Percentiles rank a stretch among this genome's conserved stretches.
Evolutionary conservation across 2,329 filamentous ascomycete species (phyloP).

Genomic region (Cladosporium oxysporum): DNA sequence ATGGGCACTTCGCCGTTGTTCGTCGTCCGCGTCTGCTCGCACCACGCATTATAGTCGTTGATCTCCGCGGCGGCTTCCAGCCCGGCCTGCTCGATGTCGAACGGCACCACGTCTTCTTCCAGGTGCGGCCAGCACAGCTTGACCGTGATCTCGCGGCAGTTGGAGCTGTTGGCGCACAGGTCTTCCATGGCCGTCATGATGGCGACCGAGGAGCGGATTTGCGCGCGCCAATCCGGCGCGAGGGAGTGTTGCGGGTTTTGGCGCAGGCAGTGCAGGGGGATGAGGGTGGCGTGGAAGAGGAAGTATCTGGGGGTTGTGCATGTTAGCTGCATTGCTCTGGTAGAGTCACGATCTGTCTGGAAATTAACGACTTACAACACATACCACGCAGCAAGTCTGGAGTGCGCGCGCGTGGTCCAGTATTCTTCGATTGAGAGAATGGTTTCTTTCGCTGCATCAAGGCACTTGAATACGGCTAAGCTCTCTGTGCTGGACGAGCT

Average conservation of each 20-base stretch:
- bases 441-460: conserved; percentile 16
- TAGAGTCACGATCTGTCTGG: too few species aligned
- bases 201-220: conserved; percentile 9
- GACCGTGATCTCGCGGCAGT: conserved; percentile 15
- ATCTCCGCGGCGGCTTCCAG: conserved; percentile 9
- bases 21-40: conserved; percentile 13
- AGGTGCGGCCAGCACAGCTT: conserved; percentile 15
- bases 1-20: conserved; percentile 9
- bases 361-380: conserved; percentile 19
- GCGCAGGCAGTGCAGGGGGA: conserved; percentile 16
- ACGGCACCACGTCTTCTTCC: conserved; percentile 4
- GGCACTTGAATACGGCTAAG: conserved; percentile 14
- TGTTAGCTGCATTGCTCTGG: too few species aligned
- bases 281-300: conserved; percentile 18
- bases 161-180: conserved; percentile 13
- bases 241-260: conserved; percentile 14
- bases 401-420: conserved; percentile 14
- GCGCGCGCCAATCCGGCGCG: conserved; percentile 15
- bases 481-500: conserved; percentile 13
- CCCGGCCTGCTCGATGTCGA: neutral
- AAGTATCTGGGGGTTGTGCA: neutral
- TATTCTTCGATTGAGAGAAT: conserved; percentile 15
- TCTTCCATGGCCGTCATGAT: conserved; percentile 17
- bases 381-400: conserved; percentile 11
- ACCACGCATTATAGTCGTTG: conserved; percentile 15